Conservation (phyloP, 108 stramenopile genomes). For the Pseudonitzschia delicatissima region DNA sequence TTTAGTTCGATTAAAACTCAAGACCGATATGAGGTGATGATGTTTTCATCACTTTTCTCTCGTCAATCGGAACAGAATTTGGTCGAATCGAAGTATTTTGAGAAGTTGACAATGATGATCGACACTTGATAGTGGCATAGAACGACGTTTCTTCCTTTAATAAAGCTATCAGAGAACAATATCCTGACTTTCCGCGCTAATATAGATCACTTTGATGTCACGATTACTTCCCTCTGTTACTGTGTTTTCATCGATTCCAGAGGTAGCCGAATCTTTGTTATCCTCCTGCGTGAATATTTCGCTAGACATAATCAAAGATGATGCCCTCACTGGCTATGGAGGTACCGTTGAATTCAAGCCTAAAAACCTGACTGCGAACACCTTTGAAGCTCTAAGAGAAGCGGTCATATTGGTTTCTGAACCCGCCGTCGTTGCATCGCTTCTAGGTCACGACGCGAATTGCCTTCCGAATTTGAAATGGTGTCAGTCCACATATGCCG, state of each 20-base stretch:
- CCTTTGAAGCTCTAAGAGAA: constrained; percentile 14
- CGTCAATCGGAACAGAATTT: too few relatives aligned
- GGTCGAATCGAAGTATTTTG: too few relatives aligned
- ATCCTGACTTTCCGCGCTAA: too few relatives aligned
- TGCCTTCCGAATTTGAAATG: constrained; percentile 24
- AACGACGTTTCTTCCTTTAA: too few relatives aligned
- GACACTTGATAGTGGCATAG: too few relatives aligned
- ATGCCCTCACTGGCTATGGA: constrained; percentile 35
- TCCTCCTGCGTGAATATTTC: neutral
- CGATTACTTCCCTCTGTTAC: neutral
- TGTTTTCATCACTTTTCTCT: too few relatives aligned
- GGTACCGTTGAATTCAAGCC: constrained; percentile 47
- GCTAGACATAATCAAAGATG: neutral
- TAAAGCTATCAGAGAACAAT: too few relatives aligned
- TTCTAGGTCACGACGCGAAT: constrained; percentile 20
- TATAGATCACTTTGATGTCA: neutral
- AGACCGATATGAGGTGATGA: too few relatives aligned
- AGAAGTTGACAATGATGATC: too few relatives aligned
- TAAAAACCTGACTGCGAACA: constrained; percentile 7
- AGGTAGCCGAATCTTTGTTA: neutral
- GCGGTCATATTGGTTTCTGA: constrained; percentile 51
- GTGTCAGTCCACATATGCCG: constrained; percentile 58
- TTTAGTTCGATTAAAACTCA: too few relatives aligned
- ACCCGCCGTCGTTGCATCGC: constrained; percentile 37
- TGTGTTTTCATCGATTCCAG: constrained; percentile 5